phyloP scores from a whole-genome alignment of 176 grass and related monocot genomes.

The Bothriochloa decipiens region DNA sequence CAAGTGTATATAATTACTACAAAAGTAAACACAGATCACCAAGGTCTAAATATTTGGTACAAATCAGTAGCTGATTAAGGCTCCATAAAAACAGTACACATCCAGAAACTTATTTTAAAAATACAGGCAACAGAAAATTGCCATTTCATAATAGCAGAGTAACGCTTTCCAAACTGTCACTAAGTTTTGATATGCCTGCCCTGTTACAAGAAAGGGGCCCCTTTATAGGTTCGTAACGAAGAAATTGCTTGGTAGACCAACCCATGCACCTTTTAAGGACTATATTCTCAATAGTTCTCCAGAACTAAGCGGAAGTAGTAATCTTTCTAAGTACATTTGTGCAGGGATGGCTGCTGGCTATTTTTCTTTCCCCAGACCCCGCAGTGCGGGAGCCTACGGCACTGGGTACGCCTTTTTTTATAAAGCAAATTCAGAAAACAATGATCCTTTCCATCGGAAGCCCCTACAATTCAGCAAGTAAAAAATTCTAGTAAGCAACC shows the following conservation, averaged over 20 bases:
- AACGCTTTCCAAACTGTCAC: background rate
- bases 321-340: background rate
- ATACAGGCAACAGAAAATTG: constrained; percentile 5
- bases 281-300: background rate
- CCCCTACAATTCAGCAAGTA: constrained; percentile 9
- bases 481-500: constrained; percentile 1
- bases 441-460: background rate
- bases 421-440: background rate
- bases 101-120: constrained; percentile 18
- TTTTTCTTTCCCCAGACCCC: too few species aligned
- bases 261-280: background rate
- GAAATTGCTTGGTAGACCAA: background rate
- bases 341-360: too few species aligned
- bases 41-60: constrained; percentile 10
- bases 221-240: background rate
- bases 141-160: background rate
- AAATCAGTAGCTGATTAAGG: constrained; percentile 34
- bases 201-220: background rate
- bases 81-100: constrained; percentile 4
- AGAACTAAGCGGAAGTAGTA: constrained; percentile 1
- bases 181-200: background rate
- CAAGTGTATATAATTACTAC: constrained; percentile 6
- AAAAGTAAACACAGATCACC: constrained; percentile 20
- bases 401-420: too few species aligned
- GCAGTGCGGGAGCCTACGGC: too few species aligned